Evolutionary conservation across 306 rosid species (phyloP).

Genomic region (Vigna angularis): DNA sequence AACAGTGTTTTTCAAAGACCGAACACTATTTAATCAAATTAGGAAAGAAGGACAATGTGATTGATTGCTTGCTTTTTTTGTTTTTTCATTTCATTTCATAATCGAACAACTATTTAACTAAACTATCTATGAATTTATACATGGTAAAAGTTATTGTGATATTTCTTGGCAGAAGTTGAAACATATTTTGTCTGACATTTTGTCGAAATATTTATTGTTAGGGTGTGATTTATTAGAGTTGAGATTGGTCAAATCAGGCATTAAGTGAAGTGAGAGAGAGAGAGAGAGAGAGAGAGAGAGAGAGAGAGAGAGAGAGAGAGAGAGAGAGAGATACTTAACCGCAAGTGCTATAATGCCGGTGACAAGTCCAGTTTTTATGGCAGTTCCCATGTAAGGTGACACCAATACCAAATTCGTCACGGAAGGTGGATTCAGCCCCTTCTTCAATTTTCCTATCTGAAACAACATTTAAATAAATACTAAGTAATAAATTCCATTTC

Average conservation of each 20-base stretch:
- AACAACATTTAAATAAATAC: neutral
- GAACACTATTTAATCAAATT: neutral
- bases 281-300: neutral
- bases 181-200: neutral
- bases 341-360: slow-evolving; percentile 82
- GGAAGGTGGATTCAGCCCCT: slow-evolving; percentile 82
- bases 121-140: neutral
- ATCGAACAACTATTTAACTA: neutral
- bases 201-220: neutral
- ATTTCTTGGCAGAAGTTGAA: neutral
- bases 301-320: neutral
- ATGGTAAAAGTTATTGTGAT: neutral
- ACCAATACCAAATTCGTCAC: slow-evolving; percentile 66
- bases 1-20: slow-evolving; percentile 11
- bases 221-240: neutral
- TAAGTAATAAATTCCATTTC: neutral
- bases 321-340: slow-evolving; percentile 48
- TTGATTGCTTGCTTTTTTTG: neutral
- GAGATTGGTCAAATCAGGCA: neutral
- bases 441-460: slow-evolving; percentile 84
- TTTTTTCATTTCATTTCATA: neutral
- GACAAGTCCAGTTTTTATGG: slow-evolving; percentile 74
- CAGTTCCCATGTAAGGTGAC: slow-evolving; percentile 64
- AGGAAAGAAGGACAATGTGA: neutral
- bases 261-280: neutral